Base-by-base conservation (phyloP, 2,329 filamentous ascomycete genomes). In the Scorias spongiosa region DNA sequence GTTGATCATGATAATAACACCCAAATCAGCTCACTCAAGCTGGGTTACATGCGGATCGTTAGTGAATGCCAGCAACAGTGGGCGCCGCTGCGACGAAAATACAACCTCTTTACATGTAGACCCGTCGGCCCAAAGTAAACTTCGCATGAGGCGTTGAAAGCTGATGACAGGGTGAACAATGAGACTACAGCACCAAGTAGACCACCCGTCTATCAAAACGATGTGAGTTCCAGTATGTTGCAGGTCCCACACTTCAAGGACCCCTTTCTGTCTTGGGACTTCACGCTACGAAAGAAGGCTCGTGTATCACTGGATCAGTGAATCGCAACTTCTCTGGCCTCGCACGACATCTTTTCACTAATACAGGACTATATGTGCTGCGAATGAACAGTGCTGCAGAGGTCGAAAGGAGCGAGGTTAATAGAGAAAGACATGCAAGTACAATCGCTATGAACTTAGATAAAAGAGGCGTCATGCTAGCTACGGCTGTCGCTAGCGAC, bases 171-270 rank as follows among this genome's bases (percentile, higher is more conserved):
- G n/a, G n/a, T n/a, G n/a, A n/a, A n/a, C n/a, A n/a, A n/a, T n/a
- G n/a, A n/a, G n/a, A n/a, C n/a, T n/a, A n/a, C n/a, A n/a, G n/a
- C n/a, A n/a, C n/a, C n/a, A n/a, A n/a, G n/a, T n/a, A n/a, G n/a
- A n/a, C n/a, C n/a, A n/a, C n/a, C n/a, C n/a, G n/a, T n/a, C n/a
- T n/a, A n/a, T 10, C 54, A 59, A 29, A 47, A 51, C 39, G 57
- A 50, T 14, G 58, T 60, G 30, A 57, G 61, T 46, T 66, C 69
- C 14, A 66, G 68, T 42, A 76, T 75, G 60, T 57, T 63, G 12
- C 77, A 80, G 51, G 80, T 80, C 54, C 76, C 77, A 3, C 70
- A 72, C 39, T 70, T 80, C 10, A 67, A 80, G 52, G 76, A 80
- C 52, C 75, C 72, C 0, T 75, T 78, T 53, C 58, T 80, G 1